Base-by-base conservation (phyloP, 2,329 filamentous ascomycete genomes). In the Verticillium isaacii region DNA sequence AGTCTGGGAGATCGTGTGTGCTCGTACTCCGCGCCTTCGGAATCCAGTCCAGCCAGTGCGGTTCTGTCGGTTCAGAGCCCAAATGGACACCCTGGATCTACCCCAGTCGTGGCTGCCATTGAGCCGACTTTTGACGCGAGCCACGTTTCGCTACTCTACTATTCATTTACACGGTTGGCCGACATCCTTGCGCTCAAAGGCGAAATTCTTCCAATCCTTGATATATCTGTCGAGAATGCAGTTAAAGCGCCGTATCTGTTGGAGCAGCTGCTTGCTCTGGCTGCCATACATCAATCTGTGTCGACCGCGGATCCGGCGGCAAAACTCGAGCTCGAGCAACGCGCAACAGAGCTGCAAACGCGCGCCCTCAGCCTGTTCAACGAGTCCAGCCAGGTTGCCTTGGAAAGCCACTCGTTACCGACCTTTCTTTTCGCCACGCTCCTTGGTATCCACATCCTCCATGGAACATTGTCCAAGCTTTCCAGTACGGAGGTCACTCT, bases 231-330 rank as follows among this genome's bases (percentile, higher is more conserved):
- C 72, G 37, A 64, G 75, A 17, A 69, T 14, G 72, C 74, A 8
- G 61, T 72, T 6, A 62, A 61, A 12, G 65, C 70, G 6, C 76
- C 73, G 0, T 78, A 75, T 60, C 66, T 78, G 1, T 69, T 78
- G 63, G 72, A 77, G 57, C 70, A 75, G 57, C 36, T 75, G 4
- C 69, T 78, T n/a, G 77, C 74, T 14, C 66, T 75, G 36, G 72
- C 75, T 5, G 74, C 76, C 2, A 68, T 76, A 14, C 75, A 79
- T 59, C 66, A 76, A 9, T 68, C 69, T n/a, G 60, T 67, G 1
- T 37, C 45, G 8, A 65, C 63, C 4, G 69, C 72, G 41, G 34
- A 36, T 36, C 12, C 34, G 8, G 34, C 34, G 8, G 12, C 12
- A 12, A 12, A 8, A 36, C 3, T 12, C 34, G 12, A 9, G 8